Evolutionary conservation across 805 yeast genomes (phyloP).

Genomic region (Sporopachydermia quercuum): DNA sequence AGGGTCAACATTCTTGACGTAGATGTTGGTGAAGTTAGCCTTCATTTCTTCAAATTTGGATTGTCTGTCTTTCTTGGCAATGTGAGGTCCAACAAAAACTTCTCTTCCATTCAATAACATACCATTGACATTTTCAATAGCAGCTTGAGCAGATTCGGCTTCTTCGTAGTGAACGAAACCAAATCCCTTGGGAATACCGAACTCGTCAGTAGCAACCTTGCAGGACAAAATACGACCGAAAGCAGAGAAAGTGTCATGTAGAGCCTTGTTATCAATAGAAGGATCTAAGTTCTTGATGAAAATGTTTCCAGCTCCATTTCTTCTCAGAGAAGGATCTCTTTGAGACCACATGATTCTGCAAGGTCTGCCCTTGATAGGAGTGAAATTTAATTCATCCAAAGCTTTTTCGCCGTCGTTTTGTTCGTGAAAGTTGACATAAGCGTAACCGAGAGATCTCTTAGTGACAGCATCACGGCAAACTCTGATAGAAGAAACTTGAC

Average conservation of each 20-base stretch:
- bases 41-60: constrained; percentile 80
- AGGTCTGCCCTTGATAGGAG: constrained; percentile 85
- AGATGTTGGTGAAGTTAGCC: constrained; percentile 91
- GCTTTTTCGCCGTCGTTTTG: constrained; percentile 86
- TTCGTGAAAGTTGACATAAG: constrained; percentile 91
- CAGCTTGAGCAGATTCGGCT: constrained; percentile 83
- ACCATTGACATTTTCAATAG: constrained; percentile 95
- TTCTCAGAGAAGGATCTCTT: constrained; percentile 93
- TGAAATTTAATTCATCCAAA: constrained; percentile 88
- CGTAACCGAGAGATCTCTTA: constrained; percentile 94
- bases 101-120: constrained; percentile 94
- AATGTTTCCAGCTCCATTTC: constrained; percentile 90
- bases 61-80: constrained; percentile 86
- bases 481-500: constrained; percentile 92
- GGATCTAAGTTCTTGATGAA: constrained; percentile 98
- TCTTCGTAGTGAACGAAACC: constrained; percentile 96
- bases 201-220: constrained; percentile 90
- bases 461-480: constrained; percentile 98
- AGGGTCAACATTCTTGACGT: constrained; percentile 74
- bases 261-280: constrained; percentile 95
- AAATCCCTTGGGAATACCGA: constrained; percentile 86
- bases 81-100: constrained; percentile 91
- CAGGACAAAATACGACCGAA: constrained; percentile 93
- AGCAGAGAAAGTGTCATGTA: constrained; percentile 94
- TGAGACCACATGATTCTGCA: constrained; percentile 99